Evolutionary conservation across 1,284 basidiomycete species (phyloP), one percentile per base, ranked within the genome.

Genomic region (Kwoniella shivajii): DNA sequence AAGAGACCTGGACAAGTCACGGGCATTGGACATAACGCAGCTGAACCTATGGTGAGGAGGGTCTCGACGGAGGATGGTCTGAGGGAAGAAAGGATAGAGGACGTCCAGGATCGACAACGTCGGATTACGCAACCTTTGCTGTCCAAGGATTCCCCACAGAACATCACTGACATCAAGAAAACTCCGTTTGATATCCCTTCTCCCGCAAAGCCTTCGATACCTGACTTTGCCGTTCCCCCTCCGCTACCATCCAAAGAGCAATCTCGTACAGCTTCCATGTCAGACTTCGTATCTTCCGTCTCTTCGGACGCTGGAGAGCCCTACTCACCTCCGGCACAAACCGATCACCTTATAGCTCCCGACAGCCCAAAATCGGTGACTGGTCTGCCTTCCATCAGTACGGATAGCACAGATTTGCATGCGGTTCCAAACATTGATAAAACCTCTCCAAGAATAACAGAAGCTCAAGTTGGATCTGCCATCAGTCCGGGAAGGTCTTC

Each of bases 1-100:
- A 74, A 73, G 52, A 63, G 75, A 20, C 71, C 75, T 2, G 75
- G 74, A 14, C 66, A 73, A 36, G 66, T 72, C 11, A 72, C 69
- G 1, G 62, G 65, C 10, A 62, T 76, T 14, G 70, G 68, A 2
- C 65, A 58, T n/a, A 55, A 52, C 53, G 51, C 50, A 29, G 57
- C 24, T 18, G 55, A 56, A 18, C 24, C 37, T 6, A 45, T 56
- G 48, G 31, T 56, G 5, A 45, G 55, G n/a, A 49, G 39, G 9
- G 49, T 56, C 3, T 56, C 55, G 13, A 37, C 49, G 4, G 55
- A 56, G 30, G 55, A 50, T 34, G 54, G 47, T 2, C 13, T 49
- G 6, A 48, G 34, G 20, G 47, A 50, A 42, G 38, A 51, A 41
- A 24, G 27, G n/a, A 26, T 51, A 13, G 55, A 51, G 22, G 26